phyloP scores from a whole-genome alignment of 495 filamentous ascomycete genomes.

The Hyaloscypha finlandica region DNA sequence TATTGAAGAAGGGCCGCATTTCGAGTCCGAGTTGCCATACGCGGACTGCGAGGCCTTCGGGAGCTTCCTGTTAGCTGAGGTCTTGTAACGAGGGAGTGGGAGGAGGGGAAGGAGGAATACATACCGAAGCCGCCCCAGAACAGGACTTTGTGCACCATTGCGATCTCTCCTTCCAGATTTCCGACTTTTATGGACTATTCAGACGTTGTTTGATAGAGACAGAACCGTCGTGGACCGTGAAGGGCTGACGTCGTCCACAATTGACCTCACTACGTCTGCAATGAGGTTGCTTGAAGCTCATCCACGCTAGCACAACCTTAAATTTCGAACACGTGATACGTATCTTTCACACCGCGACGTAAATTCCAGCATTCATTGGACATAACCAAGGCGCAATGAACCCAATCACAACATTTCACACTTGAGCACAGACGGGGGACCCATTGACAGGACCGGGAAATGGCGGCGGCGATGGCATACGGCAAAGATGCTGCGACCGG shows the following conservation, averaged over 20 bases:
- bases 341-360: neutral
- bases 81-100: neutral
- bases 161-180: constrained; percentile 14
- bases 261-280: neutral
- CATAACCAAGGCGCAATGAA: neutral
- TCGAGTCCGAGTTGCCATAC: constrained; percentile 97
- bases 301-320: neutral
- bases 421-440: neutral
- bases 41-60: constrained; percentile 82
- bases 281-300: neutral
- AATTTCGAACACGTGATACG: neutral
- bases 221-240: neutral
- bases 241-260: neutral
- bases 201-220: neutral
- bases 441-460: neutral
- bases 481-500: constrained; percentile 21
- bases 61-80: neutral
- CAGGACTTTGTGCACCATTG: constrained; percentile 72
- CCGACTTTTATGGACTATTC: neutral
- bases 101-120: constrained; percentile 31
- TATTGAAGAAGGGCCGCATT: constrained; percentile 90
- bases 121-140: constrained; percentile 98
- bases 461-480: constrained; percentile 25
- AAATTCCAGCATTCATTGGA: constrained; percentile 4
- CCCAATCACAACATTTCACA: constrained; percentile 3